phyloP scores from a whole-genome alignment of 2,329 filamentous ascomycete genomes.

The Cordyceps pruinosa region DNA sequence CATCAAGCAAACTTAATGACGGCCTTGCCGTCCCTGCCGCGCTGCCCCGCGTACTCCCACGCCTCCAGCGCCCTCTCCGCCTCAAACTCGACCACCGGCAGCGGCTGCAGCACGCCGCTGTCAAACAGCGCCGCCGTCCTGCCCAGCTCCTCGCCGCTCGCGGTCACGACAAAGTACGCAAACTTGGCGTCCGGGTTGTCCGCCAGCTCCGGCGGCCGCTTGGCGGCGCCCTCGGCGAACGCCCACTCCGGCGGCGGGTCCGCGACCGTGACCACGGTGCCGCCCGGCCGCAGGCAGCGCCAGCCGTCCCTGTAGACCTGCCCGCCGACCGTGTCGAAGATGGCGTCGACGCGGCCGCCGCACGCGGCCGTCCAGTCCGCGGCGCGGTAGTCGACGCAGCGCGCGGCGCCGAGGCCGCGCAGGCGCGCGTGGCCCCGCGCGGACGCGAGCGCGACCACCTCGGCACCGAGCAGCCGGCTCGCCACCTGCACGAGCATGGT shows the following conservation, averaged over 20 bases:
- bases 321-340: slow-evolving; percentile 27
- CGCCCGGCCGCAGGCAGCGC: slow-evolving; percentile 23
- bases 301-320: slow-evolving; percentile 23
- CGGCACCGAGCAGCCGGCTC: slow-evolving; percentile 13
- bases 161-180: slow-evolving; percentile 25
- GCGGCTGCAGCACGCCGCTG: slow-evolving; percentile 15
- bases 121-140: slow-evolving; percentile 20
- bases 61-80: slow-evolving; percentile 20
- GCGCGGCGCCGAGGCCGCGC: slow-evolving; percentile 17
- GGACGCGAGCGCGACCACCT: slow-evolving; percentile 26
- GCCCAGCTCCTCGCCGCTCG: slow-evolving; percentile 16
- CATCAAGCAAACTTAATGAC: slow-evolving; percentile 22
- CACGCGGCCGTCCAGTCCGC: slow-evolving; percentile 20
- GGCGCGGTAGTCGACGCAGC: slow-evolving; percentile 22
- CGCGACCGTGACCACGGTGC: slow-evolving; percentile 28
- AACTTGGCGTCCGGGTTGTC: slow-evolving; percentile 19
- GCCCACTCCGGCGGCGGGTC: slow-evolving; percentile 29
- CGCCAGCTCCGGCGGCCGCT: slow-evolving; percentile 17
- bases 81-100: slow-evolving; percentile 19
- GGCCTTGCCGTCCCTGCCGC: slow-evolving; percentile 21
- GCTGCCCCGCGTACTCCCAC: slow-evolving; percentile 19
- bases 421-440: slow-evolving; percentile 14
- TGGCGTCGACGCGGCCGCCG: slow-evolving; percentile 20
- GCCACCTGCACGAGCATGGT: slow-evolving; percentile 24
- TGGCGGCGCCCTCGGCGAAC: slow-evolving; percentile 13